Evolutionary conservation across 495 filamentous ascomycete species (phyloP), one percentile per base, ranked within the genome.

Genomic region (Pyrenula massariospora): DNA sequence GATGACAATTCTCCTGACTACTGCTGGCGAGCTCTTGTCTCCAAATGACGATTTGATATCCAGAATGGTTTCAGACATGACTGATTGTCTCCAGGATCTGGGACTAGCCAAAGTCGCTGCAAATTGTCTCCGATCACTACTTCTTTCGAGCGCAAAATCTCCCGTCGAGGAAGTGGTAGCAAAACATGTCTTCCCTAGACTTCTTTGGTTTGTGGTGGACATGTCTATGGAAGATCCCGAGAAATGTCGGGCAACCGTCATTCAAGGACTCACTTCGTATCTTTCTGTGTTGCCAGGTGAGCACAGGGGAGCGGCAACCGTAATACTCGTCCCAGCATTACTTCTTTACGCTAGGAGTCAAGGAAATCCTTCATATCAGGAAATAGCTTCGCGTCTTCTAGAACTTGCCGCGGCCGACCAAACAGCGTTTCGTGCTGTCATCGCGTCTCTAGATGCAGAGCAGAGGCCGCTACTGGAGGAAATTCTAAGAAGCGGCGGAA

Each of bases 51-150:
- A 83, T 12, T 74, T 92, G 2, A 74, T 95, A 19, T 70, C 68
- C 10, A 76, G 76, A 21, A 85, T 87, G 56, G 74, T 94, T 3
- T 77, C 86, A 57, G 88, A 92, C 68, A 68, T 90, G n/a, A 68
- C 89, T 2, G 90, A 93, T 65, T 93, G 89, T 68, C 74, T 96
- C 36, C 87, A 84, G 42, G 89, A 89, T 60, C 63, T 75, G 36
- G 90, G 86, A 78, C 87, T 64, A 12, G 85, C 88, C 23, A 95
- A 87, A 61, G 88, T 96, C 36, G 91, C 93, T 3, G 84, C 88
- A 20, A 87, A 89, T 61, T 96, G 93, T 68, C 77, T 88, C 54
- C 83, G 91, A 49, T 89, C 89, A 2, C 79, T 98, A 23, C 69
- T 94, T 22, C 75, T 89, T 25, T 76, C 83, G 5, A 75, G 69